A percentile compares a stretch with the other conserved stretches of the same genome.
These are phyloP conservation scores for Agrocybe pediades DNA, from an alignment of 768 basidiomycete species.

Conservation along the genomic window DNA sequence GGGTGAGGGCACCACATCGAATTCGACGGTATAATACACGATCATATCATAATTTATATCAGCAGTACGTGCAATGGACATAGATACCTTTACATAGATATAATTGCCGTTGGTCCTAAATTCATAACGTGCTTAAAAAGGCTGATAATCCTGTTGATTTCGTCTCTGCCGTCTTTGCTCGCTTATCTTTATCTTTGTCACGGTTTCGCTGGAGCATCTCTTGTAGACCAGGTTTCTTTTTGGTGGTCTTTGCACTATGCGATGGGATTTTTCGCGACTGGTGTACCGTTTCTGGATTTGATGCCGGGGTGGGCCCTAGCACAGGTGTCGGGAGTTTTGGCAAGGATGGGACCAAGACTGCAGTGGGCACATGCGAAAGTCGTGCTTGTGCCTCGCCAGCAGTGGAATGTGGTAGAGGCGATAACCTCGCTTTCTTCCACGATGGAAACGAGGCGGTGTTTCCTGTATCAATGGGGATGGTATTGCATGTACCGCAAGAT, in stretches of 20 bases:
- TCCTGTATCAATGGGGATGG: conserved; percentile 19
- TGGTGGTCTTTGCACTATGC: conserved; percentile 21
- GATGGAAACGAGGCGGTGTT: conserved; percentile 18
- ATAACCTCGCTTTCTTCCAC: conserved; percentile 1
- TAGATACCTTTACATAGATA: conserved; percentile 6
- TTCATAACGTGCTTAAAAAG: conserved; percentile 48
- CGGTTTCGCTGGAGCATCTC: conserved; percentile 66
- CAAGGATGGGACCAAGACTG: conserved; percentile 8
- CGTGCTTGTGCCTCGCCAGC: neutral
- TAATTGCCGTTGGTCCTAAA: neutral
- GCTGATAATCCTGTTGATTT: conserved; percentile 47
- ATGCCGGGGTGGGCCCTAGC: neutral
- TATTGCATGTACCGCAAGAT: conserved; percentile 27
- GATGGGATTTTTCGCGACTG: neutral
- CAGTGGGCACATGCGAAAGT: neutral
- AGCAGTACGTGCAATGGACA: neutral
- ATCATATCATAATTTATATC: neutral
- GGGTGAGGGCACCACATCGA: neutral
- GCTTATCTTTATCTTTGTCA: conserved; percentile 49
- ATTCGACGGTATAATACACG: neutral
- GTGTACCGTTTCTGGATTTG: neutral
- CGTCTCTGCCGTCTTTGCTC: conserved; percentile 25
- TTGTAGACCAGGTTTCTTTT: conserved; percentile 61
- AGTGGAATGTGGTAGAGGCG: neutral
- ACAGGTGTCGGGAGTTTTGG: conserved; percentile 5